Evolutionary conservation across 73 alveolate species (phyloP).

Genomic region (Tetrahymena malaccensis): DNA sequence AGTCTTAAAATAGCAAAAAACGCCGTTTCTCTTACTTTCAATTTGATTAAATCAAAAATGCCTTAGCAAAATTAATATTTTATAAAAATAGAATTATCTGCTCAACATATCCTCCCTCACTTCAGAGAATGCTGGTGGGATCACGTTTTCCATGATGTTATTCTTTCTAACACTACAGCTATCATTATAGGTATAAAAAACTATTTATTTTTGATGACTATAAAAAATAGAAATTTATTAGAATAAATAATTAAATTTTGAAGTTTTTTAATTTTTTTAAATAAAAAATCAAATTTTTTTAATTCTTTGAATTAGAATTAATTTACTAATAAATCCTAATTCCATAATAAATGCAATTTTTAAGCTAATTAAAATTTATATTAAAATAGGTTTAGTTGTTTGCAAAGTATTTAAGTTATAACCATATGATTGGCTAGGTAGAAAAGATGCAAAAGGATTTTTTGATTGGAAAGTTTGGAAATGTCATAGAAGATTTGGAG

Average conservation of each 20-base stretch:
- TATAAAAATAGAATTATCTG: slow-evolving; percentile 64
- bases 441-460: slow-evolving; percentile 48
- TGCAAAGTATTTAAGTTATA: slow-evolving; percentile 37
- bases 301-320: too few species aligned
- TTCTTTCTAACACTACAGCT: slow-evolving; percentile 70
- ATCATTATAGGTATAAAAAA: slow-evolving; percentile 58
- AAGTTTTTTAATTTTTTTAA: neutral
- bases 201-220: slow-evolving; percentile 25
- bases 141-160: slow-evolving; percentile 69
- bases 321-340: too few species aligned
- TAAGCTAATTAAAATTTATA: too few species aligned
- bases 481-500: slow-evolving; percentile 61
- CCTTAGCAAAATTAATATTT: neutral
- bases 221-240: neutral
- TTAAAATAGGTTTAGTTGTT: slow-evolving; percentile 1
- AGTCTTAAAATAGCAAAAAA: too few species aligned
- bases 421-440: slow-evolving; percentile 76
- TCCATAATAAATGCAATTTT: too few species aligned
- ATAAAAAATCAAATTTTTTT: neutral
- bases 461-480: slow-evolving; percentile 62
- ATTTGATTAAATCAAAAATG: too few species aligned
- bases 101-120: slow-evolving; percentile 73
- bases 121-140: slow-evolving; percentile 96
- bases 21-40: neutral
- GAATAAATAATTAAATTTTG: neutral